These are phyloP conservation scores for Tephrocybe rancida DNA, from an alignment of 768 basidiomycete species.

Conservation along the genomic window DNA sequence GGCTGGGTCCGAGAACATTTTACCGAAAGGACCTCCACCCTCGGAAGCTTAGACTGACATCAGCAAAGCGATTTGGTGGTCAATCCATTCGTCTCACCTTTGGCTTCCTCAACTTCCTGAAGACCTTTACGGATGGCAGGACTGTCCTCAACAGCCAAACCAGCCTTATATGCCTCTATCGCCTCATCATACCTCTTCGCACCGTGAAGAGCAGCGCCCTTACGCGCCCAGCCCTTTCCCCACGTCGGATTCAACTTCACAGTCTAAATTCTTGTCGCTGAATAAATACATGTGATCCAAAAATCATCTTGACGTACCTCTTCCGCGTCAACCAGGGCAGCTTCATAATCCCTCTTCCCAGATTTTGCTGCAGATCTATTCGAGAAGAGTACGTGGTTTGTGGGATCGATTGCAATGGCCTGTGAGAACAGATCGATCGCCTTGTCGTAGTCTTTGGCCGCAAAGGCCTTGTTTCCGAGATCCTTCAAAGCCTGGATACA, in stretches of 20 bases:
- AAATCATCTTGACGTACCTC: slow-evolving; percentile 53
- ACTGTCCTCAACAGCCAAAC: slow-evolving; percentile 81
- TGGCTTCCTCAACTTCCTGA: slow-evolving; percentile 85
- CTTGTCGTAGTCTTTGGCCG: slow-evolving; percentile 88
- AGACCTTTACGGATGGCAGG: slow-evolving; percentile 85
- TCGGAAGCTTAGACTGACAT: slow-evolving; percentile 14
- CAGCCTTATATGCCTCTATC: slow-evolving; percentile 79
- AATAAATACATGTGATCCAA: slow-evolving; percentile 13
- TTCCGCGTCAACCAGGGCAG: slow-evolving; percentile 87
- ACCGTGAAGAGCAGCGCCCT: slow-evolving; percentile 93
- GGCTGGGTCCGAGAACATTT: slow-evolving; percentile 84
- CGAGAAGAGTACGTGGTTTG: slow-evolving; percentile 88
- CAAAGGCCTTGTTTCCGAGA: slow-evolving; percentile 94
- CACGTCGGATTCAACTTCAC: slow-evolving; percentile 79
- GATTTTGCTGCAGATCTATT: slow-evolving; percentile 91
- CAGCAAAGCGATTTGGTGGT: neutral
- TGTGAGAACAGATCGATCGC: slow-evolving; percentile 84
- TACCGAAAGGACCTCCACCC: slow-evolving; percentile 52
- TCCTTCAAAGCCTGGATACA: slow-evolving; percentile 75
- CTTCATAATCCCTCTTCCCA: slow-evolving; percentile 78
- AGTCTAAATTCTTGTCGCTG: slow-evolving; percentile 50
- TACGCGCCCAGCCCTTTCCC: slow-evolving; percentile 89
- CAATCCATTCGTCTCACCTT: slow-evolving; percentile 47
- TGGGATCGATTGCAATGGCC: slow-evolving; percentile 81
- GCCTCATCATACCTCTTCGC: slow-evolving; percentile 78